Conservation (phyloP, 1,284 basidiomycete species). For the Neonothopanus nambi region DNA sequence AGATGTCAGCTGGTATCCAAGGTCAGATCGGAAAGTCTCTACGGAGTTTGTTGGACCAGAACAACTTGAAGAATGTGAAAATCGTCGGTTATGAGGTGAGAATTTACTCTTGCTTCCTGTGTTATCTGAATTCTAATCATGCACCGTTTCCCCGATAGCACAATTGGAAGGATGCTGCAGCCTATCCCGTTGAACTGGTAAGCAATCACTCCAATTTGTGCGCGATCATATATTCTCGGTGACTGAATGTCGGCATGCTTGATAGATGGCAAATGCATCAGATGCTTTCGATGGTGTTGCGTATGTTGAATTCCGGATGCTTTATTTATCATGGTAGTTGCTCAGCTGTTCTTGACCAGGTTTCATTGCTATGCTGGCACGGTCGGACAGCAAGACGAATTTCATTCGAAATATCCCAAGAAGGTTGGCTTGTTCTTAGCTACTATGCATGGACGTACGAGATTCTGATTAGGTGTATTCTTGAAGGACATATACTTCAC, state of each 20-base stretch:
- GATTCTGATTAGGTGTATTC: too few relatives aligned
- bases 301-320: not conserved
- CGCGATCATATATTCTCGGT: not conserved
- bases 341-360: not conserved
- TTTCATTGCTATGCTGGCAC: slow-evolving; percentile 38
- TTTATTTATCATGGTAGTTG: not conserved
- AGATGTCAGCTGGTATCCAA: slow-evolving; percentile 23
- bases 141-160: slow-evolving; percentile 18
- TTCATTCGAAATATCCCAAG: slow-evolving; percentile 28
- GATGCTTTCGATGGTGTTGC: slow-evolving; percentile 35
- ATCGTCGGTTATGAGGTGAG: slow-evolving; percentile 30
- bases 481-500: slow-evolving; percentile 21
- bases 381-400: slow-evolving; percentile 25
- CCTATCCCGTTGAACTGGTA: slow-evolving; percentile 29
- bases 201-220: not conserved
- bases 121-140: not conserved
- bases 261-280: slow-evolving; percentile 26
- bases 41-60: slow-evolving; percentile 31
- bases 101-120: not conserved
- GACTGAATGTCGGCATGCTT: not conserved
- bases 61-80: slow-evolving; percentile 32
- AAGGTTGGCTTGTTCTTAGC: slow-evolving; percentile 18
- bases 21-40: slow-evolving; percentile 32
- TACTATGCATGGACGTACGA: not conserved
- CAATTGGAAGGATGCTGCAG: slow-evolving; percentile 33